Evolutionary conservation across 2,329 filamentous ascomycete genomes (phyloP).

Genomic region (Setomelanomma holmii): DNA sequence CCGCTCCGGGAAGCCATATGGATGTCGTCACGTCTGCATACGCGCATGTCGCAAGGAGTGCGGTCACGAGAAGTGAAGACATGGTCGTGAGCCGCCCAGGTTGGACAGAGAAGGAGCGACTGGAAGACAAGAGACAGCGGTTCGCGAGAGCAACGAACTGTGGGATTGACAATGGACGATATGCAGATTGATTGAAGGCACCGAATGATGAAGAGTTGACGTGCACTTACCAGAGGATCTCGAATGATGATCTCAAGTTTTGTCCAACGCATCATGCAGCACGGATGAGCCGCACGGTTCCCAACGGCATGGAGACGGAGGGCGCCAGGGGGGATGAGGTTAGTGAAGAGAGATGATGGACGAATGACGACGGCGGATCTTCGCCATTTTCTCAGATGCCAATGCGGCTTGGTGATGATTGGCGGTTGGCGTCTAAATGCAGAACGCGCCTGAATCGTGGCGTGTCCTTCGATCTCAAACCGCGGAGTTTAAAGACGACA

Average conservation of each 20-base stretch:
- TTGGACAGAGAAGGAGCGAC: background rate
- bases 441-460: background rate
- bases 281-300: slow-evolving; percentile 17
- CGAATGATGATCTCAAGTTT: slow-evolving; percentile 4
- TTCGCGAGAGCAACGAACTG: background rate
- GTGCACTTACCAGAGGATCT: slow-evolving; percentile 5
- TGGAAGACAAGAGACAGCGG: background rate
- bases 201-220: background rate
- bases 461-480: no score
- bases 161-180: background rate
- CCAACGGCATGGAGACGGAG: slow-evolving; percentile 5
- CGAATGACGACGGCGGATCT: background rate
- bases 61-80: slow-evolving; percentile 27
- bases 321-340: slow-evolving; percentile 1
- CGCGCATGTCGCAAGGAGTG: slow-evolving; percentile 28
- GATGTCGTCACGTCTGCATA: slow-evolving; percentile 38
- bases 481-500: no score
- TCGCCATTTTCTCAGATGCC: background rate
- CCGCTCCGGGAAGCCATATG: slow-evolving; percentile 32
- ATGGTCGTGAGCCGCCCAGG: slow-evolving; percentile 15
- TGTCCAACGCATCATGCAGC: slow-evolving; percentile 23
- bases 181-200: no score
- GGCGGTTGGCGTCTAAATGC: background rate
- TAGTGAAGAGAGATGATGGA: background rate
- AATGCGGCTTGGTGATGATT: background rate